phyloP scores from a whole-genome alignment of 2,329 filamentous ascomycete genomes.

The Huntiella moniliformis region DNA sequence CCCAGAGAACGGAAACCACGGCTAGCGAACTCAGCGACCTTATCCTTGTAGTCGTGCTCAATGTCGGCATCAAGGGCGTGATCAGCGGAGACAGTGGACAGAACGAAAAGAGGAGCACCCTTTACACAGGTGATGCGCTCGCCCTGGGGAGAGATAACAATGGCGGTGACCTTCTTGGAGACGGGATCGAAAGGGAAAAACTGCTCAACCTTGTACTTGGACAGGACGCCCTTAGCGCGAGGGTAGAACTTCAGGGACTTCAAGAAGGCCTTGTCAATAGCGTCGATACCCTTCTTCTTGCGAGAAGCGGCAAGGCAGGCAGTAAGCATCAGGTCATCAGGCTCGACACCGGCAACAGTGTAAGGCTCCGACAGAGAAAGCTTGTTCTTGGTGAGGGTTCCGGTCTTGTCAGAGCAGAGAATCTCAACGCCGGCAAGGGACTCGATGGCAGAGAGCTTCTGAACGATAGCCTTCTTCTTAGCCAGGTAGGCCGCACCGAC shows the following conservation, averaged over 20 bases:
- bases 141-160: constrained; percentile 67
- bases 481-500: constrained; percentile 81
- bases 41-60: constrained; percentile 75
- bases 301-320: too few species aligned
- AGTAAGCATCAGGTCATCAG: too few species aligned
- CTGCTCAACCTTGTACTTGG: constrained; percentile 67
- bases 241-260: constrained; percentile 72
- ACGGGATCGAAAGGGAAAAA: too few species aligned
- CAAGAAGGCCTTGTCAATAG: too few species aligned
- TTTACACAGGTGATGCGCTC: constrained; percentile 80
- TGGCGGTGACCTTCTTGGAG: constrained; percentile 75
- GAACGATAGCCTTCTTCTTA: constrained; percentile 83
- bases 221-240: constrained; percentile 58
- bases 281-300: too few species aligned
- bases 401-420: too few species aligned
- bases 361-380: too few species aligned
- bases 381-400: too few species aligned
- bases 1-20: constrained; percentile 89
- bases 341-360: too few species aligned
- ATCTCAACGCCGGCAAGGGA: constrained; percentile 82
- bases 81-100: constrained; percentile 75
- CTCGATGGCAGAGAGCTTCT: constrained; percentile 83
- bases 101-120: constrained; percentile 71
- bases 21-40: constrained; percentile 76
- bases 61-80: constrained; percentile 59